Evolutionary conservation across 2,329 filamentous ascomycete genomes (phyloP).

Genomic region (Orbilia ellipsospora): DNA sequence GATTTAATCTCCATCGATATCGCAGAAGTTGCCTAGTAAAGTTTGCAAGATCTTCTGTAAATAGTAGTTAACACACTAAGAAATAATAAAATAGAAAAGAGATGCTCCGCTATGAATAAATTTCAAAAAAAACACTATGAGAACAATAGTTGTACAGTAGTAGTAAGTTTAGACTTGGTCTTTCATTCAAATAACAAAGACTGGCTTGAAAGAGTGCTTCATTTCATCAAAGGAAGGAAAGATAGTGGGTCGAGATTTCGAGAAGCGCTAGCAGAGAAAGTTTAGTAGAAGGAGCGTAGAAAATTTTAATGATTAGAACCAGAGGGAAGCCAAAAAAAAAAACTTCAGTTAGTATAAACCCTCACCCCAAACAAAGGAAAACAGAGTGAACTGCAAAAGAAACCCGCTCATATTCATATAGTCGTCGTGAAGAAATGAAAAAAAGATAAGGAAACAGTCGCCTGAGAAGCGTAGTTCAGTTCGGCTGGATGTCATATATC

Average conservation of each 20-base stretch:
- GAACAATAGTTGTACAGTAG: neutral
- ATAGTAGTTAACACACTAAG: neutral
- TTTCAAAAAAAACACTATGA: neutral
- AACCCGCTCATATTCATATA: slow-evolving; percentile 49
- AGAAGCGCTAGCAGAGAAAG: slow-evolving; percentile 7
- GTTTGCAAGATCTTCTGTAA: neutral
- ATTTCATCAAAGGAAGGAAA: slow-evolving; percentile 7
- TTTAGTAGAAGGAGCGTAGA: neutral
- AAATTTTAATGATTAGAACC: neutral
- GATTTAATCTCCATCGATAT: too few species aligned
- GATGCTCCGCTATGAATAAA: slow-evolving; percentile 17
- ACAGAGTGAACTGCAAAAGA: slow-evolving; percentile 16
- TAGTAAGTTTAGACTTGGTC: neutral
- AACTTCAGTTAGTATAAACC: slow-evolving; percentile 1
- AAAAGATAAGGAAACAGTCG: neutral
- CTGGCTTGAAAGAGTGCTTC: neutral
- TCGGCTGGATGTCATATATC: slow-evolving; percentile 33
- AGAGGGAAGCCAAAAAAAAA: slow-evolving; percentile 30
- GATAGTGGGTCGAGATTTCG: neutral
- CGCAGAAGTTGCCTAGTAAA: too few species aligned
- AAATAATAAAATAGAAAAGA: neutral
- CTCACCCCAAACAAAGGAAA: neutral
- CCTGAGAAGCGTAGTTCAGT: neutral
- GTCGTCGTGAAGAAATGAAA: slow-evolving; percentile 32
- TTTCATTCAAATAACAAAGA: neutral